Base-by-base conservation (phyloP, 768 basidiomycete species). In the Tulasnella sp. region DNA sequence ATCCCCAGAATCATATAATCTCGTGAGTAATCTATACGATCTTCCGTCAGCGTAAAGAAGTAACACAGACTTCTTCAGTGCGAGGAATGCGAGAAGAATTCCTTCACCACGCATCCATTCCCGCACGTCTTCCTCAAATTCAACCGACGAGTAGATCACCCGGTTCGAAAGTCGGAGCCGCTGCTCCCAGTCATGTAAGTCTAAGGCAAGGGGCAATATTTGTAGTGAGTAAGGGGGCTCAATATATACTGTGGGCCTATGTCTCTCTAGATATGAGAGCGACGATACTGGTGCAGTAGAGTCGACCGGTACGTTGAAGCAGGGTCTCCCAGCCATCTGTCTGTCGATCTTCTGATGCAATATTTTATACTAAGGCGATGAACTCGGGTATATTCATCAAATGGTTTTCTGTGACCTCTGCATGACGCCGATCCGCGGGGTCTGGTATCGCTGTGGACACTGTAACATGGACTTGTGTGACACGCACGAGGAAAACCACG, bases 361-460 rank as follows among this genome's bases (percentile, higher is more conserved):
- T 24, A 42, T 52, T 21, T 24, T 71, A 2, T 27, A 24, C 9
- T n/a, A 27, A 31, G 39, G n/a, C 44, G 27, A 48, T 18, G 68
- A n/a, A 71, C 2, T 10, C 12, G 21, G 39, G 39, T 76, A 62
- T n/a, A n/a, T 16, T 62, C 31, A 27, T 27, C 1, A 34, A 5
- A 27, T 62, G 4, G 58, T 27, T 7, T 34, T 62, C 3, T 98
- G 97, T 82, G 97, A 98, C 85, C 90, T 92, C 71, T 97, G 97
- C 84, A 90, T 95, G 87, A 89, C 88, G 38, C 89, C 88, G 73
- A 97, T 98, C 77, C 86, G 87, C 24, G 97, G 97, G 19, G 90
- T 90, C 82, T 98, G 97, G 97, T 93, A 92, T 85, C 90, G 93
- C 82, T 98, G 97, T 83, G 95, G 91, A 6, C 94, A 95, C 83